Base-by-base conservation (phyloP, 129 eudicot species). In the Dittrichia graveolens region DNA sequence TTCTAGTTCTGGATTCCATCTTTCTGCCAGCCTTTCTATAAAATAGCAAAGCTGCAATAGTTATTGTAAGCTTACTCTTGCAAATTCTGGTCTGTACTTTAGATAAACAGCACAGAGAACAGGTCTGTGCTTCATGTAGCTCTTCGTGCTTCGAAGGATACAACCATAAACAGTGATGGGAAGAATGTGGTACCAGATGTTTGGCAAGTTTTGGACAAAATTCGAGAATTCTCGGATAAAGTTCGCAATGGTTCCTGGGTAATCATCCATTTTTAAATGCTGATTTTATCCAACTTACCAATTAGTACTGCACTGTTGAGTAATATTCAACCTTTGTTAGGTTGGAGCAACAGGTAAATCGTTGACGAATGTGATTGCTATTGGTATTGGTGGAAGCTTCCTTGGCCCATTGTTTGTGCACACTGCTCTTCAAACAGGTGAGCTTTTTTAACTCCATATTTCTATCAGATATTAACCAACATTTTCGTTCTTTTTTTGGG, bases 341-440 rank as follows among this genome's bases (percentile, higher is more conserved):
- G 86, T 90, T 72, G 99, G 99, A 85, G 96, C 84, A 75, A 90
- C 99, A 16, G 99, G 99, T 67, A 94, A 94, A 75, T 47, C 84
- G 47, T 73, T 94, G 83, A 88, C 77, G 15, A 83, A 94, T 83
- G 99, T 94, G 69, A 77, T 94, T 79, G 96, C 99, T 34, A 66
- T 90, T 69, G 99, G 99, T 31, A 94, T 94, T 69, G 99, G 99
- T 68, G 99, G 99, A 72, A 94, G 99, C 81, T 94, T 90, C 82
- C 85, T 94, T 75, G 99, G 99, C 54, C 99, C 99, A 12, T 81
- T 94, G 59, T 94, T 94, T 86, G 99, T 94, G 69, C 99, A 94
- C 83, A 90, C 99, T 8, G 97, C 99, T 82, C 99, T 94, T 77
- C 99, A 94, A 83, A 90, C 99, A 79, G 99, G 99, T 86, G 50